Conservation (phyloP, 2,329 filamentous ascomycete genomes). For the Boeremia exigua region DNA sequence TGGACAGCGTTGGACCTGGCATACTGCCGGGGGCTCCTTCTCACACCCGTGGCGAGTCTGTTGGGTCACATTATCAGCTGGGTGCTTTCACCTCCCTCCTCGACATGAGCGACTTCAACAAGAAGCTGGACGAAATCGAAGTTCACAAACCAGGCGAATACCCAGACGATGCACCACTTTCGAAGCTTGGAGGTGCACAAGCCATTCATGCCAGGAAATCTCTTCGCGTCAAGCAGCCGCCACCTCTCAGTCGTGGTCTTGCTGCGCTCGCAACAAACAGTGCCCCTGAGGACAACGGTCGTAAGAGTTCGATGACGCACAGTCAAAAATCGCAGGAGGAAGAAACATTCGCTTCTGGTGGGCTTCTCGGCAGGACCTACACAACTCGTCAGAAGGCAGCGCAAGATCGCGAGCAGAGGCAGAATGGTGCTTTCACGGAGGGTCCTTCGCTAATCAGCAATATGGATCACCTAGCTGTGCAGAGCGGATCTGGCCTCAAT, state of each 20-base stretch:
- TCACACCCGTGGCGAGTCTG: constrained; percentile 45
- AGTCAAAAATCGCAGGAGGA: constrained; percentile 34
- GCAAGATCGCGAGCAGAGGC: constrained; percentile 47
- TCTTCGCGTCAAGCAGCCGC: constrained; percentile 44
- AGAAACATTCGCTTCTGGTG: constrained; percentile 54
- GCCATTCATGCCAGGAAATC: constrained; percentile 46
- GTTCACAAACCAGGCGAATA: constrained; percentile 32
- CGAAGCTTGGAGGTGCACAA: constrained; percentile 29
- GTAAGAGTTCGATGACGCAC: constrained; percentile 31
- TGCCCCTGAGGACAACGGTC: constrained; percentile 22
- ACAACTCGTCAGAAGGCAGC: constrained; percentile 52
- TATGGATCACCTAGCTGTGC: constrained; percentile 36
- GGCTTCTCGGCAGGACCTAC: constrained; percentile 59
- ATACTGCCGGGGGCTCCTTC: constrained; percentile 21
- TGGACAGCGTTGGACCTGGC: constrained; percentile 22
- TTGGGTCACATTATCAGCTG: constrained; percentile 64
- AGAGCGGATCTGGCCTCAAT: constrained; percentile 32
- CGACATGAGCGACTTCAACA: constrained; percentile 66
- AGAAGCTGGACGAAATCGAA: constrained; percentile 39
- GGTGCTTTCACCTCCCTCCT: constrained; percentile 73
- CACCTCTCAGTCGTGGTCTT: constrained; percentile 40
- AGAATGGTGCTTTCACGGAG: constrained; percentile 58
- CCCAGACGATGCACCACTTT: constrained; percentile 34
- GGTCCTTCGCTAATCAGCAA: constrained; percentile 65
- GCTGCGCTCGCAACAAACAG: constrained; percentile 25